Evolutionary conservation across 179 eudicot genomes (phyloP), one percentile per base, ranked within the genome.

Genomic region (Camellia oleifera): DNA sequence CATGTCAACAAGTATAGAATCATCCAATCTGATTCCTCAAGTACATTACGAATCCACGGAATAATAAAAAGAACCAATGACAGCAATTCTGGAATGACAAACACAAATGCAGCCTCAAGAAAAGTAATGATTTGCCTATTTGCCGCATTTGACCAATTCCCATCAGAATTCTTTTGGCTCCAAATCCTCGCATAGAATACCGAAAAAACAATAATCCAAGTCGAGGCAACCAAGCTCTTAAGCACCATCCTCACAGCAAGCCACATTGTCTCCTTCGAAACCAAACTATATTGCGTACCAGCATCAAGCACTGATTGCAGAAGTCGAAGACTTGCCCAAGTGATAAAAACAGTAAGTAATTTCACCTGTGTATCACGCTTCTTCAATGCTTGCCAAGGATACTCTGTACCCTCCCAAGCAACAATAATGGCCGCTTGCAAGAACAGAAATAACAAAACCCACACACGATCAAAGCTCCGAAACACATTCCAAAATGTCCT

Each of bases 401-500:
- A 62, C 1, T 68, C n/a, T 12, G 60, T 78, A 67, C 80, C 87
- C 45, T 91, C 87, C 86, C 89, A 85, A 13, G 94, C 90, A 44
- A 94, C 90, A 78, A 95, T 87, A 45, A 92, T 78, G 78, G 92
- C 87, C 0, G 92, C 98, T 74, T 95, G 99, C 63, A 94, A 79
- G 77, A 87, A 86, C 87, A 95, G 79, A 20, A 95, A 60, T 76
- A 94, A 74, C 83, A 95, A 4, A 44, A 95, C 87, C 99, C 99
- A 95, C 69, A 95, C 54, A 84, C 91, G 80, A 88, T 96, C 99
- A 26, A 96, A 96, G 89, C 96, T 91, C 86, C 99, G 58, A 82
- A 86, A 94, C 79, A 94, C 82, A 81, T 96, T 96, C 99, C 99
- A 96, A 83, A 92, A 96, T 3, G 99, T 90, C 81, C 99, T 60